Evolutionary conservation across 2,329 filamentous ascomycete genomes (phyloP).

Genomic region (Aureobasidium sp.): DNA sequence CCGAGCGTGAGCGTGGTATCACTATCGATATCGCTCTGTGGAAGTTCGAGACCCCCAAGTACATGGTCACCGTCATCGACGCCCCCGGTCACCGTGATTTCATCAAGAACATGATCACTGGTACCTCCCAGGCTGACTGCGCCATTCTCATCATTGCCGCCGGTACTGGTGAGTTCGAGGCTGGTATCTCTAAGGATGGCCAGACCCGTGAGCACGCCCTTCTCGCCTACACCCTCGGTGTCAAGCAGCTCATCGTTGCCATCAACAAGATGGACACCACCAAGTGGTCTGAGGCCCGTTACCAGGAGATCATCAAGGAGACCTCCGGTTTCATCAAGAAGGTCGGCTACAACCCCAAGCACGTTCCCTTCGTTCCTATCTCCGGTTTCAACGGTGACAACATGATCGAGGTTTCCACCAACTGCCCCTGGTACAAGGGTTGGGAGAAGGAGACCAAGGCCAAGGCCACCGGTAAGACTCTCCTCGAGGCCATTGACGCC

Average conservation of each 20-base stretch:
- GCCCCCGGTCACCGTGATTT: conserved; percentile 99
- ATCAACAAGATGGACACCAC: conserved; percentile 99
- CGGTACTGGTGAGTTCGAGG: conserved; percentile 99
- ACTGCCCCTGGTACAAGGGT: conserved; percentile 99
- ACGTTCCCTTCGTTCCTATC: conserved; percentile 97
- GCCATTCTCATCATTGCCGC: conserved; percentile 99
- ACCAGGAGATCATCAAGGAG: conserved; percentile 99
- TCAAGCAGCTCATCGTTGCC: conserved; percentile 99
- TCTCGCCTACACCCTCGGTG: conserved; percentile 99
- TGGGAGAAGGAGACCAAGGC: conserved; percentile 98
- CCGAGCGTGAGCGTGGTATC: conserved; percentile 99
- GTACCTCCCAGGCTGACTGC: conserved; percentile 99
- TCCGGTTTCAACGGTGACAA: conserved; percentile 99
- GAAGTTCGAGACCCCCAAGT: conserved; percentile 99
- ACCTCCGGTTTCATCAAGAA: conserved; percentile 99
- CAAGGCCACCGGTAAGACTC: conserved; percentile 90
- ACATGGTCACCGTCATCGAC: conserved; percentile 95
- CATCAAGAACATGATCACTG: conserved; percentile 99
- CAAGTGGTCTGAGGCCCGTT: conserved; percentile 96
- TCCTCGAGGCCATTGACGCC: conserved; percentile 96
- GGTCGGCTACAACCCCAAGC: conserved; percentile 99
- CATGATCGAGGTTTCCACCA: conserved; percentile 85
- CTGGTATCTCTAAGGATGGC: conserved; percentile 99
- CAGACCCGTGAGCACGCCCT: conserved; percentile 99
- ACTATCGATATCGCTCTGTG: conserved; percentile 99